Conservation (phyloP, 306 rosid species). For the Lotus japonicus region DNA sequence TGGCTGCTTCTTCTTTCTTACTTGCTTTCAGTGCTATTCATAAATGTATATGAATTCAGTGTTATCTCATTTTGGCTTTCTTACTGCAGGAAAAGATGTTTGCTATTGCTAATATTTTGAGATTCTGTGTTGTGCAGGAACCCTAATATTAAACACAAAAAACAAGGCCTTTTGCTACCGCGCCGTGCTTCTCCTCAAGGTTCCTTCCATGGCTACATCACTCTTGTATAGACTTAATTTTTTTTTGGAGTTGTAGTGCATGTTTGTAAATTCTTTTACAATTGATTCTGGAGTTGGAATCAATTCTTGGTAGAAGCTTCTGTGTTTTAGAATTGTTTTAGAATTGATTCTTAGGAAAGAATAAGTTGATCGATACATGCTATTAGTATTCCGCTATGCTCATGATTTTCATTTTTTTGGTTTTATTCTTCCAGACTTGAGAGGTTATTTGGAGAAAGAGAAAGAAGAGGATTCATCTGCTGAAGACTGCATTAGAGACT, state of each 20-base stretch:
- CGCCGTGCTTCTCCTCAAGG: constrained; percentile 44
- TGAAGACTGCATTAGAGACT: constrained; percentile 27
- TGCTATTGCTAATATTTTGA: constrained; percentile 2
- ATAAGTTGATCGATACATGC: too few relatives aligned
- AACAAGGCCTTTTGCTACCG: constrained; percentile 8
- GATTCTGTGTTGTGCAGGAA: constrained; percentile 31
- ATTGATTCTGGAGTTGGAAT: too few relatives aligned
- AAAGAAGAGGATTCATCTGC: constrained; percentile 23
- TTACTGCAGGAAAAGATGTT: background rate
- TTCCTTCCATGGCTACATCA: background rate
- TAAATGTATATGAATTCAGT: background rate
- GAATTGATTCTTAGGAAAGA: too few relatives aligned
- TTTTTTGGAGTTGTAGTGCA: background rate
- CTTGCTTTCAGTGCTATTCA: background rate
- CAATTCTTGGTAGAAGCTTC: too few relatives aligned
- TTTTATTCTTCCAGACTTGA: constrained; percentile 27
- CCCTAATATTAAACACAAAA: constrained; percentile 4
- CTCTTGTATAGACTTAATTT: background rate
- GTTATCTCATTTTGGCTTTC: background rate
- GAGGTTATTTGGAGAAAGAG: constrained; percentile 33
- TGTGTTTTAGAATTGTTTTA: too few relatives aligned
- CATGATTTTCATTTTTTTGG: background rate
- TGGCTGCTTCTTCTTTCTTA: background rate
- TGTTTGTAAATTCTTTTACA: too few relatives aligned
- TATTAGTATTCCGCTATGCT: background rate